Conservation (phyloP, 169 alveolate species). For the Babesia sp. region DNA sequence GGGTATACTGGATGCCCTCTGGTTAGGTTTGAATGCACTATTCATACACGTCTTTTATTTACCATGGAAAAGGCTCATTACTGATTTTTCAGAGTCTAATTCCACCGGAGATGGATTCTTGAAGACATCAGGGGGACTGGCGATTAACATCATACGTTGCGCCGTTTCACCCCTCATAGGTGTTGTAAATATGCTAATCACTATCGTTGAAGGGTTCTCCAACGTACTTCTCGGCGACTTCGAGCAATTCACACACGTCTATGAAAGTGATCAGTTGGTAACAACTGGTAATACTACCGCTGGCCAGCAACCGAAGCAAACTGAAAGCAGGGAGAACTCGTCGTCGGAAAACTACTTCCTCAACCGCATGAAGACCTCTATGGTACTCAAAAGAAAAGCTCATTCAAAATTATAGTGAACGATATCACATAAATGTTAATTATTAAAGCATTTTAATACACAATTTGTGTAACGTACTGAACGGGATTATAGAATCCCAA, state of each 20-base stretch:
- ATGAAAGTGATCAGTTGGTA: conserved; percentile 63
- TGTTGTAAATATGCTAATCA: conserved; percentile 79
- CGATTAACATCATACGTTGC: conserved; percentile 72
- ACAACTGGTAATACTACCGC: not conserved
- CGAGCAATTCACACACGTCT: conserved; percentile 83
- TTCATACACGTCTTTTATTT: conserved; percentile 82
- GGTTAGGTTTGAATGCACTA: conserved; percentile 86
- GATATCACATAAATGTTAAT: too few species aligned
- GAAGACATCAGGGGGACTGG: conserved; percentile 49
- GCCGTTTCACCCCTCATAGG: conserved; percentile 85
- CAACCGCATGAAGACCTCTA: conserved; percentile 30
- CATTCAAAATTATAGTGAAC: not conserved
- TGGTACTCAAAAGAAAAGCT: not conserved
- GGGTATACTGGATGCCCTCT: conserved; percentile 86
- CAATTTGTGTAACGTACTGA: too few species aligned
- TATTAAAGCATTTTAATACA: not conserved
- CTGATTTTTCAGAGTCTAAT: conserved; percentile 73
- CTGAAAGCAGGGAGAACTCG: not conserved
- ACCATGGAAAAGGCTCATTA: conserved; percentile 85
- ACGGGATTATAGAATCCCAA: too few species aligned
- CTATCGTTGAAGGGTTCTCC: conserved; percentile 87
- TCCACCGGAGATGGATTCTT: conserved; percentile 37
- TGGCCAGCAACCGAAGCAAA: not conserved
- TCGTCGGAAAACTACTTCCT: not conserved
- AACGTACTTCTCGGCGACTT: conserved; percentile 88